Base-by-base conservation (phyloP, 2,329 filamentous ascomycete species). In the Diaporthe longicolla region DNA sequence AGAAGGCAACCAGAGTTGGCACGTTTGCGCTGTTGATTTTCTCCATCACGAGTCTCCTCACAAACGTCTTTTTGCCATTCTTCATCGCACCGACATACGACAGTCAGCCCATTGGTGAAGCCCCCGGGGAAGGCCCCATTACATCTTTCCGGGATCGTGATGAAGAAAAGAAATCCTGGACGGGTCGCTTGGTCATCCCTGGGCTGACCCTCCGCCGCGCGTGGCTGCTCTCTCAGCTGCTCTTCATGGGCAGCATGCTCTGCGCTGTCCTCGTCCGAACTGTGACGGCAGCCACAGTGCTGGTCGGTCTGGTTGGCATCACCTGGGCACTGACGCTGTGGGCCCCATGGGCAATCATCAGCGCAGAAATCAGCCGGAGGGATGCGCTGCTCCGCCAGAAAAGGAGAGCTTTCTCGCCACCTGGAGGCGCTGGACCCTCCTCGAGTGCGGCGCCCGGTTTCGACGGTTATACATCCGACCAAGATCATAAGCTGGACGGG, bases 311-410 rank as follows among this genome's bases (percentile, higher is more conserved):
- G 32, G 92, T 97, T 63, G 96, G 96, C 45, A 91, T 98, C 74
- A 95, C 94, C 1, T 98, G 96, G 96, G 95, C 95, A 29, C 86
- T 98, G 79, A 95, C 95, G 2, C 90, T 97, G 35, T 98, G 96
- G 96, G 96, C 95, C 0, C 96, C 96, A 0, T 98, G 96, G 85
- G 95, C 96, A 52, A 93, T 98, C 78, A 98, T 98, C 81, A 95
- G 94, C 59, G 94, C 94, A 7, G 96, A 98, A 82, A 95, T 98
- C 76, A 94, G 93, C 75, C 93, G 92, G 75, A 92, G 95, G 8
- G 94, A 98, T 80, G 91, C 93, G 54, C 76, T 84, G 24, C 81
- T 86, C 32, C 87, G 88, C 29, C 82, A 85, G 4, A 81, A 77
- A 71, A 77, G 76, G 70, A 80, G 79, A 26, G 61, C 71, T 40